Evolutionary conservation across 768 basidiomycete genomes (phyloP).

Genomic region (Lactarius akahatsu): DNA sequence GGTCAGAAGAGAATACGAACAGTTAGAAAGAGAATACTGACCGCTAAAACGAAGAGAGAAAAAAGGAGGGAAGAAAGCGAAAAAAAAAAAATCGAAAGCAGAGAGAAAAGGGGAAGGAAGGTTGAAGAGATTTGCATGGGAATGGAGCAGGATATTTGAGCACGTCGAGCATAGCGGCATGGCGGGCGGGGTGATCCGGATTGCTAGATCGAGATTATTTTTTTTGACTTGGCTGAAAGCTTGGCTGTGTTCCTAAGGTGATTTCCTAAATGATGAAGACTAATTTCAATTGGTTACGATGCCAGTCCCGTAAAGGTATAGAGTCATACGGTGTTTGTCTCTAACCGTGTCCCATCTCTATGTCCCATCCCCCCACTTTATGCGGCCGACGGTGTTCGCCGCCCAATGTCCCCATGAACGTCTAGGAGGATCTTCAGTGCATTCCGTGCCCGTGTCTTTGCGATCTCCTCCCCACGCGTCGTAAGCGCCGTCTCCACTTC

Average conservation of each 20-base stretch:
- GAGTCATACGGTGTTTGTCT: background rate
- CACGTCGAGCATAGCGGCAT: background rate
- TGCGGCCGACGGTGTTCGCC: conserved; percentile 14
- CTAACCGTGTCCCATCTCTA: background rate
- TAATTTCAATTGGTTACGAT: conserved; percentile 5
- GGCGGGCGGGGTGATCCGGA: background rate
- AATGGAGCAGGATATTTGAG: background rate
- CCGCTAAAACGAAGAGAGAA: conserved; percentile 40
- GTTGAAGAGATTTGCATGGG: background rate
- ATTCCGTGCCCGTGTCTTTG: conserved; percentile 88
- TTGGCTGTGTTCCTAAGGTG: background rate
- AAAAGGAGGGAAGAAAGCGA: conserved; percentile 31
- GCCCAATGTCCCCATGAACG: conserved; percentile 77
- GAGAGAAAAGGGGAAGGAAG: background rate
- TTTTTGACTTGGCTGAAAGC: background rate
- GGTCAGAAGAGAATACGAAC: conserved; percentile 4
- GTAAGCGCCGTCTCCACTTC: conserved; percentile 72
- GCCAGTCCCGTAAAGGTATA: conserved; percentile 3
- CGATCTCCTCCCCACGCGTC: conserved; percentile 75
- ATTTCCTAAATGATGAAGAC: background rate
- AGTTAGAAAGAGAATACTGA: conserved; percentile 35
- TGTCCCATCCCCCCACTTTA: conserved; percentile 2
- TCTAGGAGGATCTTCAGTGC: conserved; percentile 90
- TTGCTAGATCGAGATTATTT: background rate
- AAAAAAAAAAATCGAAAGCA: background rate